These are phyloP conservation scores for Linderniella brevidens DNA, from an alignment of 257 asterid genomes.

Conservation along the genomic window DNA sequence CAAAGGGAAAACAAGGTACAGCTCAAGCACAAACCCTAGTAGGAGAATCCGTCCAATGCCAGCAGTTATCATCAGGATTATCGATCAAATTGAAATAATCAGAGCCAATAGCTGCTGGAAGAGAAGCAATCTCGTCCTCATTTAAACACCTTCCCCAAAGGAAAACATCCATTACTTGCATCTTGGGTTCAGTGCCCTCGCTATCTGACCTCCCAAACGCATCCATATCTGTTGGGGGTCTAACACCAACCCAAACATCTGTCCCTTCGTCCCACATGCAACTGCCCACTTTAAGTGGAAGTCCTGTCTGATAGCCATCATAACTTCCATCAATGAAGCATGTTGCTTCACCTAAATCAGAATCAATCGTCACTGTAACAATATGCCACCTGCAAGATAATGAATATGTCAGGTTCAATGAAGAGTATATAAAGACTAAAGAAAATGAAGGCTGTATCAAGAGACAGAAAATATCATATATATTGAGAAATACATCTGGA, in stretches of 20 bases:
- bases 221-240: conserved; percentile 89
- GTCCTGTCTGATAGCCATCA: conserved; percentile 81
- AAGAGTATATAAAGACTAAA: neutral
- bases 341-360: conserved; percentile 89
- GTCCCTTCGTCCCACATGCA: conserved; percentile 89
- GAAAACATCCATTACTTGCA: conserved; percentile 94
- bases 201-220: conserved; percentile 99
- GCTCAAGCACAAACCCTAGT: conserved; percentile 49
- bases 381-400: conserved; percentile 79
- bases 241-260: conserved; percentile 78
- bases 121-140: conserved; percentile 85
- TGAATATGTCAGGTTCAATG: neutral
- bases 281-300: conserved; percentile 63
- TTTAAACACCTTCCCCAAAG: conserved; percentile 94
- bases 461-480: neutral
- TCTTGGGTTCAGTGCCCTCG: conserved; percentile 86
- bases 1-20: conserved; percentile 5
- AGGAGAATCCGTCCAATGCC: conserved; percentile 99
- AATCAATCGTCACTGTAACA: conserved; percentile 77
- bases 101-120: conserved; percentile 66
- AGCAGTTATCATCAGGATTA: conserved; percentile 82
- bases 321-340: conserved; percentile 90
- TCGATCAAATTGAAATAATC: conserved; percentile 55
- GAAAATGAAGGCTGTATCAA: neutral
- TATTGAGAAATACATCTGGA: neutral